Evolutionary conservation across 2,329 filamentous ascomycete genomes (phyloP), one percentile per base, ranked within the genome.

Genomic region (Monosporascus sp.): DNA sequence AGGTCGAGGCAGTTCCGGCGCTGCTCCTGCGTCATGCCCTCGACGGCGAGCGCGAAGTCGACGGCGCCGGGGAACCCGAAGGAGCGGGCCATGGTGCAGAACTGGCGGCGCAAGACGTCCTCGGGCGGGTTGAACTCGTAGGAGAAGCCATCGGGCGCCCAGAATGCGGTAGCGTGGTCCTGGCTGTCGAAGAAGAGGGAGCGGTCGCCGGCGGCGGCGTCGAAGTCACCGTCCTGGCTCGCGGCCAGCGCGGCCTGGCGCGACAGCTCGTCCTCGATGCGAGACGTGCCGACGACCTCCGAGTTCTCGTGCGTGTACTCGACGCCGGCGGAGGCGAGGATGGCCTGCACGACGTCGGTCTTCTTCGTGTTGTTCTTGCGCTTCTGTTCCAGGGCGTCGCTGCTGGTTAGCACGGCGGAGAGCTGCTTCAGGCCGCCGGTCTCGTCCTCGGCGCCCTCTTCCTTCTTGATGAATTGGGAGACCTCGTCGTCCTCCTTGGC

Each of bases 271-370:
- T 89, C 87, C 71, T 99, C 94, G n/a, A 97, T 81, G 60, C 88
- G 90, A n/a, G 88, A 94, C 1, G 90, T 87, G 11, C 94, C 94
- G 52, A 99, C 83, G 15, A 99, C 92, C 70, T 99, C 92, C 1
- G 89, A 90, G 67, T 99, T 99, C 62, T 97, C 89, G 65, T 99
- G 94, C 0, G 91, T 96, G 68, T 99, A 99, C 64, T 94, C 86
- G 0, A 99, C 92, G 2, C 94, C 94, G 0, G 89, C 91, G 7
- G 86, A 84, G 3, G 89, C 84, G 1, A 99, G 81, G 56, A 99
- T 97, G 2, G 91, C 94, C 61, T 93, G 88, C 34, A 97, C 81
- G 0, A 90, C 86, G 62, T 97, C 90, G 47, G 79, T 78, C 4
- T 72, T 67, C 49, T 71, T 75, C 25, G 66, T 67, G 8, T 27